These are phyloP conservation scores for Xylaria grammica DNA, from an alignment of 495 filamentous ascomycete genomes.

Conservation along the genomic window DNA sequence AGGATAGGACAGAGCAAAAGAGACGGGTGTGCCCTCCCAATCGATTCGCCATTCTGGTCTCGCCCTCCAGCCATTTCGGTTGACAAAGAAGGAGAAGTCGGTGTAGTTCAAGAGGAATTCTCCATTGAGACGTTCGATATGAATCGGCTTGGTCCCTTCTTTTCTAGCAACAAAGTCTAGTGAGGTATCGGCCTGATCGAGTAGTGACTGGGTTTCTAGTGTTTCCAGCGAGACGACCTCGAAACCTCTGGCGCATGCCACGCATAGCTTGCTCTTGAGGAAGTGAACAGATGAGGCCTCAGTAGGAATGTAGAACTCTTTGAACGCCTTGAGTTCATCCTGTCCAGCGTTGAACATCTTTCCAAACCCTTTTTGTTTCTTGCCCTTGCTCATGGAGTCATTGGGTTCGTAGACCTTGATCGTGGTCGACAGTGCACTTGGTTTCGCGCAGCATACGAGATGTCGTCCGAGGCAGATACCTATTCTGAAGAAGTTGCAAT, in stretches of 20 bases:
- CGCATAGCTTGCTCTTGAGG: slow-evolving; percentile 93
- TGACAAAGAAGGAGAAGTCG: slow-evolving; percentile 98
- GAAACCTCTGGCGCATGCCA: slow-evolving; percentile 93
- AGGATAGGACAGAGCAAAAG: slow-evolving; percentile 90
- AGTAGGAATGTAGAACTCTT: slow-evolving; percentile 98
- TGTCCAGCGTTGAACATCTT: slow-evolving; percentile 95
- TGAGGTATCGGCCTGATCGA: slow-evolving; percentile 97
- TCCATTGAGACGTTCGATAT: slow-evolving; percentile 93
- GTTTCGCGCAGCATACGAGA: slow-evolving; percentile 93
- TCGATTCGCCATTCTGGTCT: slow-evolving; percentile 95
- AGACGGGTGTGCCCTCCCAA: slow-evolving; percentile 92
- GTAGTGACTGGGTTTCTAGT: slow-evolving; percentile 92
- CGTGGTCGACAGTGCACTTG: slow-evolving; percentile 83
- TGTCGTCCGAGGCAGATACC: slow-evolving; percentile 94
- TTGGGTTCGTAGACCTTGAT: slow-evolving; percentile 98
- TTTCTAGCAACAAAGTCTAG: slow-evolving; percentile 94
- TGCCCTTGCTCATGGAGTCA: slow-evolving; percentile 83
- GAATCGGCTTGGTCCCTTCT: slow-evolving; percentile 93
- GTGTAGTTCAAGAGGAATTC: slow-evolving; percentile 98
- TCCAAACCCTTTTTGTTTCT: slow-evolving; percentile 88
- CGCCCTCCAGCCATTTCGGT: slow-evolving; percentile 96
- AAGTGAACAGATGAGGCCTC: slow-evolving; percentile 98
- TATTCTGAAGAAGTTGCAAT: slow-evolving; percentile 97
- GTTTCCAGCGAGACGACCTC: slow-evolving; percentile 97
- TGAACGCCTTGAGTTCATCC: slow-evolving; percentile 93